phyloP scores from a whole-genome alignment of 805 yeast species.

The Jamesozyma lodderae region DNA sequence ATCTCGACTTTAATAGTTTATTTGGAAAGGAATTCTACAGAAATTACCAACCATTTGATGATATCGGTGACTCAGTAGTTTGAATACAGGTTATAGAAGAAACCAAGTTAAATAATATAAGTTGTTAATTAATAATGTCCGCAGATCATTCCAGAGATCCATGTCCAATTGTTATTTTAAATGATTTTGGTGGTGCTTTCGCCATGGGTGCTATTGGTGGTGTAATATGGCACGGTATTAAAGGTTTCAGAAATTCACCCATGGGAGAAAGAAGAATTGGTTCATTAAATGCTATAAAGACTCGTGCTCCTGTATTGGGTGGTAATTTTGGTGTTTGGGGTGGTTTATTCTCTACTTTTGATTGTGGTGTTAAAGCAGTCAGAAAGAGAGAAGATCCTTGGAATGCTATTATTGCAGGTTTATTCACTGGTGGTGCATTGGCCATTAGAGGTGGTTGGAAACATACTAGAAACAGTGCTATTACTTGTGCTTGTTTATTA shows the following conservation, averaged over 20 bases:
- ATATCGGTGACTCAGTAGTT: too few relatives aligned
- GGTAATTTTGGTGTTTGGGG: conserved; percentile 99
- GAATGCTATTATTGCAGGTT: conserved; percentile 96
- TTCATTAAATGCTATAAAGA: conserved; percentile 80
- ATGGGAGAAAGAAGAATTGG: conserved; percentile 91
- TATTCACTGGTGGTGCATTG: conserved; percentile 94
- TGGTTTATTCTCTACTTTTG: conserved; percentile 91
- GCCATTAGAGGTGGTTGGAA: conserved; percentile 99
- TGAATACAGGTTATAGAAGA: too few relatives aligned
- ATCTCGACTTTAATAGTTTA: too few relatives aligned
- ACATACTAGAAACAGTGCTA: conserved; percentile 92
- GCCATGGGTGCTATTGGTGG: conserved; percentile 99
- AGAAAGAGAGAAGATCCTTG: conserved; percentile 98
- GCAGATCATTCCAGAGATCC: conserved; percentile 99
- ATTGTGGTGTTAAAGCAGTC: conserved; percentile 89
- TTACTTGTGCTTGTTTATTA: conserved; percentile 92
- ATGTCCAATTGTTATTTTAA: conserved; percentile 91
- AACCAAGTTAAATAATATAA: not conserved
- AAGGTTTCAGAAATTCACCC: conserved; percentile 97
- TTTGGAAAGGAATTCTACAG: too few relatives aligned
- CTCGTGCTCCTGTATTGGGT: conserved; percentile 97
- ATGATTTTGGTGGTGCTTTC: conserved; percentile 98
- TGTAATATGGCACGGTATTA: conserved; percentile 96
- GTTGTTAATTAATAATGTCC: conserved; percentile 37
- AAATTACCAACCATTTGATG: too few relatives aligned